Evolutionary conservation across 257 asterid genomes (phyloP), one percentile per base, ranked within the genome.

Genomic region (Prunella vulgaris): DNA sequence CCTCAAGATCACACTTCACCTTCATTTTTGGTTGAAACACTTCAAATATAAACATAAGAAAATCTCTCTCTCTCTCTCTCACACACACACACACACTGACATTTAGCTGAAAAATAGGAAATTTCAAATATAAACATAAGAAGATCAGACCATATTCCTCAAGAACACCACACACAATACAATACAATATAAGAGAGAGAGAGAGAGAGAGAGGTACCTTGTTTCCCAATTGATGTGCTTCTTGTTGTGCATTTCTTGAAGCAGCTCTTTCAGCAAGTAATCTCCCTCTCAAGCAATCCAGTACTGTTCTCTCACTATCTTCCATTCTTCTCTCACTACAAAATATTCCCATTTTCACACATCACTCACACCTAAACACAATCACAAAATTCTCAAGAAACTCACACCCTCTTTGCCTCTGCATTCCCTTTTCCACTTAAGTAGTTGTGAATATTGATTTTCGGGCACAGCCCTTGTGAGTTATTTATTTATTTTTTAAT

Each of bases 251-350:
- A 79, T 77, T 87, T 72, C 81, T 87, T 21, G 98, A 86, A 80
- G 93, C 89, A 10, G 68, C 72, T 77, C 97, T 88, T 71, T 93
- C 98, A 17, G 96, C 97, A 25, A 84, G 87, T 67, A 93, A 81
- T 81, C 98, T 88, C 27, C 96, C 97, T 79, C 97, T 90, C 38
- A 93, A 83, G 64, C 95, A 90, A 48, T 84, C 89, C 65, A 93
- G n/a, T 86, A 6, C n/a, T n/a, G 89, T 93, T 64, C 84, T 93
- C 81, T 80, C 74, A 63, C 78, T 80, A 74, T 84, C 95, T 42
- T 42, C 89, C 84, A 79, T 73, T 52, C 52, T 66, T 15, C 68
- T 73, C 82, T 62, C 82, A 69, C 88, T 82, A 53, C 24, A 25
- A 9, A 40, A 24, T 0, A 53, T 7, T 0, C 74, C 75, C 77